These are phyloP conservation scores for Candida stauntonica DNA, from an alignment of 805 yeast genomes.

Conservation along the genomic window DNA sequence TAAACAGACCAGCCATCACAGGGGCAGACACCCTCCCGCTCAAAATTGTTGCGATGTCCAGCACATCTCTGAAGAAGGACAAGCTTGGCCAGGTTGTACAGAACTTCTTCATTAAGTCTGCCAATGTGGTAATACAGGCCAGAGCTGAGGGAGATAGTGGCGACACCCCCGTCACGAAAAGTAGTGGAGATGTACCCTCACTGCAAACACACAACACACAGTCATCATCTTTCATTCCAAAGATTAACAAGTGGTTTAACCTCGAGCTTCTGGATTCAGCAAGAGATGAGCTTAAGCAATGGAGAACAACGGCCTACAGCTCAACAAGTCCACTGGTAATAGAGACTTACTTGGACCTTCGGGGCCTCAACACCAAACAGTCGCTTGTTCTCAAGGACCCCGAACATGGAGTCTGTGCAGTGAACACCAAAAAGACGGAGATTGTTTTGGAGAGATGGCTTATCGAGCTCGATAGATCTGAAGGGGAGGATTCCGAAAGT, in stretches of 20 bases:
- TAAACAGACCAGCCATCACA: too few species aligned
- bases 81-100: conserved; percentile 26
- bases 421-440: conserved; percentile 66
- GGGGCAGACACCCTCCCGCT: neutral
- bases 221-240: too few species aligned
- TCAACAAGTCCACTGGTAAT: conserved; percentile 77
- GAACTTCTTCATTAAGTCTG: conserved; percentile 62
- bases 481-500: conserved; percentile 27
- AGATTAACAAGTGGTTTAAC: conserved; percentile 61
- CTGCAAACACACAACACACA: too few species aligned
- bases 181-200: too few species aligned
- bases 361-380: conserved; percentile 52
- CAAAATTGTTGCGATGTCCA: neutral
- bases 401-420: conserved; percentile 49
- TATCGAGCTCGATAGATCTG: conserved; percentile 61
- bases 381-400: conserved; percentile 55
- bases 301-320: conserved; percentile 42
- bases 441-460: conserved; percentile 95
- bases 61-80: conserved; percentile 14
- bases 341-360: conserved; percentile 73
- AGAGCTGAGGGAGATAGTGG: conserved; percentile 20
- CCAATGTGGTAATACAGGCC: conserved; percentile 51
- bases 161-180: neutral
- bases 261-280: conserved; percentile 38
- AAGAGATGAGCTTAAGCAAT: conserved; percentile 56